Base-by-base conservation (phyloP, 805 yeast species). In the Starmerella sirachaensis region DNA sequence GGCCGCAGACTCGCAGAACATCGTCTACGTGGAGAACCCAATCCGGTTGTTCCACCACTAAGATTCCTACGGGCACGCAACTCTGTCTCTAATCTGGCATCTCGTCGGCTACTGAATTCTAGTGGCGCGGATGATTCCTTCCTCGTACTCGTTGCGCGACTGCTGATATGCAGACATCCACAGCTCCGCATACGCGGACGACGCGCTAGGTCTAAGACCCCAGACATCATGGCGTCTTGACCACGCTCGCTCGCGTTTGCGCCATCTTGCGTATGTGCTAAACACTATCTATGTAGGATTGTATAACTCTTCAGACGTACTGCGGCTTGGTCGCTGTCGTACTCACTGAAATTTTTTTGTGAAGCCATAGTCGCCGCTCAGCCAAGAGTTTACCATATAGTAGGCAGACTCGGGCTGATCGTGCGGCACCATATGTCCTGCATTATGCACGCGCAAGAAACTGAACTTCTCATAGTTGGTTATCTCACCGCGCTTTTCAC, bases 1-100 rank as follows among this genome's bases (percentile, higher is more conserved):
- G 43, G 96, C 97, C 46, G 98, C 97, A 49, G 94, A 91, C 64
- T 74, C 93, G 34, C 74, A 76, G 57, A 80, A 74, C 55, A 69
- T 91, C 48, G 94, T 86, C 49, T 91, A 86, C 60, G 93, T 86
- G 49, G 97, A 91, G 68, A 91, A 88, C 68, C 91, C 94, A 59
- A 85, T 88, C 60, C 82, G 99, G 61, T 68, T 91, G 64, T 91
- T 91, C 93, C 99, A 91, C 63, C 99, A 91, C 65, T 91, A 69
- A 61, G 11, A 8, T 31, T 31, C 9, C 26, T 11, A 11, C 11
- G 12, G 11, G n/a, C 11, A 11, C 11, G n/a, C n/a, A 23, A 11
- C 12, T 11, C 26, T 11, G 12, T 23, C 11, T 11, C 26, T 23
- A 23, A 23, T 11, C 26, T 11, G 12, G n/a, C n/a, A 23, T n/a